phyloP scores from a whole-genome alignment of 1,284 basidiomycete species.

The Stygiomarasmius scandens region DNA sequence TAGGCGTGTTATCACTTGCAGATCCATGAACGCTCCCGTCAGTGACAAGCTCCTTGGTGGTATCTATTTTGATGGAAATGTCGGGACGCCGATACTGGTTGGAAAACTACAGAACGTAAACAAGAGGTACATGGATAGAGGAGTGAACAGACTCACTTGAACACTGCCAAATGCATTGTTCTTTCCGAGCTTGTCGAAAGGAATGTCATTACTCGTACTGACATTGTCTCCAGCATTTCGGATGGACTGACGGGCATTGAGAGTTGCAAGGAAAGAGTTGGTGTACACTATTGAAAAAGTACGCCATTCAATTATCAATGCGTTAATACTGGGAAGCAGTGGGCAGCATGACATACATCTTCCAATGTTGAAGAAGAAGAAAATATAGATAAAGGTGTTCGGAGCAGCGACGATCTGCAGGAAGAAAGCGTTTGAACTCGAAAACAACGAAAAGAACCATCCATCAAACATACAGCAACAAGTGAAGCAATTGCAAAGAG shows the following conservation, averaged over 20 bases:
- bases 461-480: conserved; percentile 38
- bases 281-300: conserved; percentile 41
- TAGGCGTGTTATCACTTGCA: too few species aligned
- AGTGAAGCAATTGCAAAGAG: conserved; percentile 44
- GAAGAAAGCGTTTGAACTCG: not conserved
- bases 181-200: not conserved
- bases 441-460: too few species aligned
- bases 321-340: not conserved
- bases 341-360: conserved; percentile 35
- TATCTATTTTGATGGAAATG: conserved; percentile 18
- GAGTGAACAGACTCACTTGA: not conserved
- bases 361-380: conserved; percentile 55
- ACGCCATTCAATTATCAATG: too few species aligned
- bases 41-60: conserved; percentile 9
- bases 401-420: conserved; percentile 40
- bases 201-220: conserved; percentile 20
- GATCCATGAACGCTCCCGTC: not conserved
- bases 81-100: not conserved
- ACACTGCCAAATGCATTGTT: not conserved
- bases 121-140: not conserved
- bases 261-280: conserved; percentile 52
- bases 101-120: not conserved
- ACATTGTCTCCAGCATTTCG: conserved; percentile 29
- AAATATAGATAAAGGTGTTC: conserved; percentile 46
- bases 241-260: conserved; percentile 47